A percentile compares a stretch with the other conserved stretches of the same genome.
These are phyloP conservation scores for Mrakia frigida DNA, from an alignment of 768 basidiomycete genomes.

Conservation along the genomic window DNA sequence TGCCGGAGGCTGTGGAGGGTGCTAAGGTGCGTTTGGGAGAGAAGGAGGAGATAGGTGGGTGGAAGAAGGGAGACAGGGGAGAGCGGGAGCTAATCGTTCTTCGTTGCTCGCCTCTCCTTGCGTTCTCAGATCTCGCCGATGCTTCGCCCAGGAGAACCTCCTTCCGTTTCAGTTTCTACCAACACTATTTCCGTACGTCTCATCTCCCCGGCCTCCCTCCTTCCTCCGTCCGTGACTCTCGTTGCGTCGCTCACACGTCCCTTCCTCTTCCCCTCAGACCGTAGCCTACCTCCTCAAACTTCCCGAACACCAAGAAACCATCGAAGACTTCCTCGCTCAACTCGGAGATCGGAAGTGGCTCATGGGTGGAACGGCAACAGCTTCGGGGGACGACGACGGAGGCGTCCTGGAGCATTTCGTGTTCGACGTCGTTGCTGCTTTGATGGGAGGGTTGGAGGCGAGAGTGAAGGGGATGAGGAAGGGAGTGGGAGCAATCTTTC, in stretches of 20 bases:
- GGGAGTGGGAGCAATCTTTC: constrained; percentile 25
- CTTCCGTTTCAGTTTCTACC: not conserved
- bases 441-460: constrained; percentile 9
- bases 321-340: constrained; percentile 19
- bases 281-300: constrained; percentile 27
- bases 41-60: too few relatives aligned
- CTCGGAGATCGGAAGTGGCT: constrained; percentile 33
- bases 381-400: constrained; percentile 1
- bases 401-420: constrained; percentile 29
- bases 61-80: not conserved
- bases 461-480: constrained; percentile 15
- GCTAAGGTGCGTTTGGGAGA: constrained; percentile 3
- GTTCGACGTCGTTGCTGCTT: constrained; percentile 20
- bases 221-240: not conserved
- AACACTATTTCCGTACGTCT: constrained; percentile 5
- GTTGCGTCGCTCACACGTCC: not conserved
- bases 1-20: constrained; percentile 28
- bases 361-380: constrained; percentile 22
- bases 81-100: not conserved
- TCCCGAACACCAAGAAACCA: not conserved
- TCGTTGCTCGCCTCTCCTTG: not conserved
- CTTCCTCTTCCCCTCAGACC: not conserved
- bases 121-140: not conserved
- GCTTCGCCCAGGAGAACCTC: constrained; percentile 14
- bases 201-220: not conserved